Percentiles rank a stretch among this genome's conserved stretches.
Evolutionary conservation across 139 green algal genomes (phyloP).

Genomic region (Desmodesmus armatus): DNA sequence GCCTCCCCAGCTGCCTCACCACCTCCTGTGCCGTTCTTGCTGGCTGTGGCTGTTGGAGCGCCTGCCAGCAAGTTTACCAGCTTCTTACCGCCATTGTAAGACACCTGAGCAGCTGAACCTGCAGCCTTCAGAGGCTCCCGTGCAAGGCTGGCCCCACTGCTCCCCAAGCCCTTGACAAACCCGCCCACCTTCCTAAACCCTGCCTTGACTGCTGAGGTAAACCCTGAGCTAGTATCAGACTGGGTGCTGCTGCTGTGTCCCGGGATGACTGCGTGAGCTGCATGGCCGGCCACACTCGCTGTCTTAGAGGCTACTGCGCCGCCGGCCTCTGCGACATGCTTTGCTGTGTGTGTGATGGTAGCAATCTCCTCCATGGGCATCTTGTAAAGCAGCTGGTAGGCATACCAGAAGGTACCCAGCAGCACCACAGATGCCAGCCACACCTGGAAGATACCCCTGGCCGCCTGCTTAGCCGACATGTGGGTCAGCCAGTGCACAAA

Average conservation of each 20-base stretch:
- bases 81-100: not conserved
- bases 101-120: too few species aligned
- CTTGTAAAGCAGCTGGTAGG: slow-evolving; percentile 32
- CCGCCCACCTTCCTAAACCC: not conserved
- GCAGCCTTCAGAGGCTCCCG: too few species aligned
- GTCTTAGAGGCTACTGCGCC: not conserved
- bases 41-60: not conserved
- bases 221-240: too few species aligned
- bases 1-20: not conserved
- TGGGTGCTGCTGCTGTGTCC: too few species aligned
- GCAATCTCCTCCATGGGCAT: slow-evolving; percentile 25
- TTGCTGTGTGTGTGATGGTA: slow-evolving; percentile 24
- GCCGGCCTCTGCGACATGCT: slow-evolving; percentile 17
- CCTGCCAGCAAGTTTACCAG: not conserved
- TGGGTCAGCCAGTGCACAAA: not conserved
- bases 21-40: not conserved
- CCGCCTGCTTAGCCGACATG: not conserved
- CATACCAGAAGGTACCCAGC: slow-evolving; percentile 11
- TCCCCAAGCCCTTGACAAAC: not conserved
- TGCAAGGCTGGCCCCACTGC: too few species aligned
- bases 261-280: too few species aligned
- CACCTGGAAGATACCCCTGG: not conserved
- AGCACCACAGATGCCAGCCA: slow-evolving; percentile 30
- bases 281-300: too few species aligned
- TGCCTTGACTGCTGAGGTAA: too few species aligned